A percentile compares a stretch with the other conserved stretches of the same genome.
phyloP scores from a whole-genome alignment of 2,329 filamentous ascomycete species.

The Aspergillus sp. region DNA sequence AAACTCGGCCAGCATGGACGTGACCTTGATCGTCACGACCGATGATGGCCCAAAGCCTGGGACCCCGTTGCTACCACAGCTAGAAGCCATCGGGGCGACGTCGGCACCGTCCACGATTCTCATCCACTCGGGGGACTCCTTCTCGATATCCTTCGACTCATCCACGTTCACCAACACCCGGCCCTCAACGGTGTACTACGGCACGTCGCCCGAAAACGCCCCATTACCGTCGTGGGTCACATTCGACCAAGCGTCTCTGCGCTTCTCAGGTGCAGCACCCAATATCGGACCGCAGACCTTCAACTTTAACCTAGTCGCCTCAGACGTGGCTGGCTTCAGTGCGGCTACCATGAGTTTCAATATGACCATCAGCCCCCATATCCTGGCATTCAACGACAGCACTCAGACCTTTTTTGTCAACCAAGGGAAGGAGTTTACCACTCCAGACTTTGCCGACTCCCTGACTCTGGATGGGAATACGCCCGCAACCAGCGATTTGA shows the following conservation, averaged over 20 bases:
- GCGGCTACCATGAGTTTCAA: conserved; percentile 65
- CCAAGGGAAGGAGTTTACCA: conserved; percentile 51
- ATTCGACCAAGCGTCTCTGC: conserved; percentile 64
- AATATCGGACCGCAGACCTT: conserved; percentile 69
- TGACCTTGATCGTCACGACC: conserved; percentile 67
- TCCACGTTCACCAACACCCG: conserved; percentile 62
- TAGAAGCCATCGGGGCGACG: conserved; percentile 33
- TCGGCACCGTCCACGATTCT: conserved; percentile 39
- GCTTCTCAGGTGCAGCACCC: conserved; percentile 71
- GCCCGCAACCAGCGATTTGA: conserved; percentile 51
- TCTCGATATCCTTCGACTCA: conserved; percentile 68
- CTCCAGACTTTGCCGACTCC: conserved; percentile 49
- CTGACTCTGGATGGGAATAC: conserved; percentile 59
- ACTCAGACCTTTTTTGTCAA: conserved; percentile 58
- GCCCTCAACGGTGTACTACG: conserved; percentile 67
- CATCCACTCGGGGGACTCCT: conserved; percentile 44
- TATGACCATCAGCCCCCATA: conserved; percentile 68
- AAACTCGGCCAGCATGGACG: conserved; percentile 62
- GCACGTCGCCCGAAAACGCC: conserved; percentile 71
- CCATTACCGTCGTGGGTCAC: conserved; percentile 80
- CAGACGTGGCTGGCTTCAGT: conserved; percentile 75
- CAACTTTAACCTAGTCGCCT: conserved; percentile 70
- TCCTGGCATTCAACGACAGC: conserved; percentile 62
- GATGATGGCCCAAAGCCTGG: conserved; percentile 35
- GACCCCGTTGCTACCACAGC: conserved; percentile 34